phyloP scores from a whole-genome alignment of 495 filamentous ascomycete species.

The Hypoxylon fragiforme region DNA sequence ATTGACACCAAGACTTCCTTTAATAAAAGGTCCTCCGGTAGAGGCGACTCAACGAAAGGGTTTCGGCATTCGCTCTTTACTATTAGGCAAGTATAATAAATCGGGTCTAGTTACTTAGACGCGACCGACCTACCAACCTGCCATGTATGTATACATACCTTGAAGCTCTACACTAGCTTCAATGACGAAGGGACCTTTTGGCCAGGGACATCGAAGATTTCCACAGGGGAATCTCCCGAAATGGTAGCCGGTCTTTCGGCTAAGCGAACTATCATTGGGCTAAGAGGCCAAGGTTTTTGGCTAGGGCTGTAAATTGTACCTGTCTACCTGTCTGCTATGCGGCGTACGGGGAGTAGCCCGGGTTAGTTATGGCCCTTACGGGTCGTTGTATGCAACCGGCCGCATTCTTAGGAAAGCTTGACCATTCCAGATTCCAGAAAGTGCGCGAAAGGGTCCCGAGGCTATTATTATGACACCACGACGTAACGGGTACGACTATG shows the following conservation, averaged over 20 bases:
- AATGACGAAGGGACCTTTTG: conserved; percentile 31
- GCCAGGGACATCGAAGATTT: conserved; percentile 14
- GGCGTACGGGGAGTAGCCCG: too few species aligned
- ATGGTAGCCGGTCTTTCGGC: conserved; percentile 4
- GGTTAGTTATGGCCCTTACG: background rate
- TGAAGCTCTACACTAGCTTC: conserved; percentile 10
- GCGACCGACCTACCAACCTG: too few species aligned
- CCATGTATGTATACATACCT: too few species aligned
- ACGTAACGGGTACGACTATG: background rate
- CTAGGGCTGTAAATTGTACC: conserved; percentile 7
- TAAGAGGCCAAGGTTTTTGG: background rate
- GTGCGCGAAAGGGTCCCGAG: background rate
- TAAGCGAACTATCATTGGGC: background rate
- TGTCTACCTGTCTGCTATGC: too few species aligned
- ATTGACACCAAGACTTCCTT: conserved; percentile 9
- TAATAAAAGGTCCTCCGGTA: conserved; percentile 14
- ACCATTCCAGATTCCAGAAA: conserved; percentile 39
- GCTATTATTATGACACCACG: background rate
- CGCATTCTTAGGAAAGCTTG: conserved; percentile 42
- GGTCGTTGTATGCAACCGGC: conserved; percentile 42
- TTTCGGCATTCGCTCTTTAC: conserved; percentile 34
- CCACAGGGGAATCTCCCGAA: conserved; percentile 10
- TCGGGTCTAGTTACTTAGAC: conserved; percentile 21
- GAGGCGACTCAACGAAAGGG: conserved; percentile 14
- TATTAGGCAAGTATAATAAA: too few species aligned